phyloP scores from a whole-genome alignment of 1,139 yeast genomes.

The Scheffersomyces insectosa region DNA sequence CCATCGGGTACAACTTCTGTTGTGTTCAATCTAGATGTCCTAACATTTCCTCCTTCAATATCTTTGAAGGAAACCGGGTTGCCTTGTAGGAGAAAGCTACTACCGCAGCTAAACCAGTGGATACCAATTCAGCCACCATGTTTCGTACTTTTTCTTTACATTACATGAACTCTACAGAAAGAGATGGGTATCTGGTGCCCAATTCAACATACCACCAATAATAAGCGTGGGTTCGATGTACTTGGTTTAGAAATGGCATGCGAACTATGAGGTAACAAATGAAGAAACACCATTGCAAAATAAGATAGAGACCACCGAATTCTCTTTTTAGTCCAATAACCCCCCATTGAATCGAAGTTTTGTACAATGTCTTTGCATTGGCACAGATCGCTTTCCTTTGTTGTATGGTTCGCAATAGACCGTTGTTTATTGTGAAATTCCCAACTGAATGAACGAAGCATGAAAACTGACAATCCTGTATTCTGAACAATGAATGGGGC shows the following conservation, averaged over 20 bases:
- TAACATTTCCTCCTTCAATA: constrained; percentile 9
- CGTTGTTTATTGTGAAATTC: constrained; percentile 28
- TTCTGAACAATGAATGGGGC: constrained; percentile 34
- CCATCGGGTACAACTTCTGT: constrained; percentile 16
- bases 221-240: constrained; percentile 21
- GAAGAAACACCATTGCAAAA: constrained; percentile 35
- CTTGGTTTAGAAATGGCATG: constrained; percentile 19
- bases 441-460: constrained; percentile 26
- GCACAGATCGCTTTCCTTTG: constrained; percentile 32
- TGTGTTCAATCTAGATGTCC: constrained; percentile 9
- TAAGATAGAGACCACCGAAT: constrained; percentile 33
- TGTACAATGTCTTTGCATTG: constrained; percentile 32
- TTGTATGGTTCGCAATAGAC: constrained; percentile 30
- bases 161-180: constrained; percentile 17
- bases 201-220: constrained; percentile 16
- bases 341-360: constrained; percentile 36
- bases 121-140: constrained; percentile 21
- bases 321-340: constrained; percentile 38
- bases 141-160: constrained; percentile 13
- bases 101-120: constrained; percentile 20
- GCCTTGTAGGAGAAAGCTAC: constrained; percentile 20
- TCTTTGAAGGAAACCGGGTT: constrained; percentile 13
- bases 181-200: constrained; percentile 17
- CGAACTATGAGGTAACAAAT: constrained; percentile 30
- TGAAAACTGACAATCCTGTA: constrained; percentile 30